These are phyloP conservation scores for Aspergillus costaricaensis DNA, from an alignment of 2,329 filamentous ascomycete species.

Conservation along the genomic window DNA sequence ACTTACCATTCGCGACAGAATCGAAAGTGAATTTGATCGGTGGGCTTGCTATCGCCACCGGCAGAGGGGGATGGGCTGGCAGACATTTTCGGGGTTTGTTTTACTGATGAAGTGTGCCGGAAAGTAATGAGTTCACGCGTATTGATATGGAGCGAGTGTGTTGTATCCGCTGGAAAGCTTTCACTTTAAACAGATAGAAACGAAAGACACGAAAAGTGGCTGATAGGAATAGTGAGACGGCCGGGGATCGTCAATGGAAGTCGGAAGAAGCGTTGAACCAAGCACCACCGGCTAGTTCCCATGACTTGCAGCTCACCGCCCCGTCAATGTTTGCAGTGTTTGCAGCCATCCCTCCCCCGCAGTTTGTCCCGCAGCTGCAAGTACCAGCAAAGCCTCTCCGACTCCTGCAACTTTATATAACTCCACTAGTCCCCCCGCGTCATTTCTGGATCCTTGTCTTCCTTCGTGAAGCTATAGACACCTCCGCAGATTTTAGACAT, in stretches of 20 bases:
- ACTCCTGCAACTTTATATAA: conserved; percentile 4
- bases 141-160: background rate
- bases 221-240: background rate
- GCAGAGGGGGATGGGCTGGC: conserved; percentile 46
- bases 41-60: conserved; percentile 40
- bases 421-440: background rate
- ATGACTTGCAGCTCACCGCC: background rate
- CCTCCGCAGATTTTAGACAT: background rate
- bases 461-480: background rate
- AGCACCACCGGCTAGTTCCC: conserved; percentile 9
- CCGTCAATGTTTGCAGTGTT: conserved; percentile 16
- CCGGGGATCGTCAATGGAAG: conserved; percentile 14
- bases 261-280: conserved; percentile 20
- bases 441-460: background rate
- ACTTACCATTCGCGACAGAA: conserved; percentile 94
- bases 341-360: conserved; percentile 33
- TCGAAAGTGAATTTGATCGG: conserved; percentile 87
- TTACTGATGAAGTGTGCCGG: background rate
- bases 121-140: background rate
- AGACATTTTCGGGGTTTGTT: conserved; percentile 35
- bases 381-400: background rate
- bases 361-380: conserved; percentile 21
- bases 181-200: background rate
- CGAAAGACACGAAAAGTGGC: background rate
- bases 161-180: background rate